A percentile compares a stretch with the other conserved stretches of the same genome.
Evolutionary conservation across 2,329 filamentous ascomycete genomes (phyloP).

Genomic region (Sporothrix inflata): DNA sequence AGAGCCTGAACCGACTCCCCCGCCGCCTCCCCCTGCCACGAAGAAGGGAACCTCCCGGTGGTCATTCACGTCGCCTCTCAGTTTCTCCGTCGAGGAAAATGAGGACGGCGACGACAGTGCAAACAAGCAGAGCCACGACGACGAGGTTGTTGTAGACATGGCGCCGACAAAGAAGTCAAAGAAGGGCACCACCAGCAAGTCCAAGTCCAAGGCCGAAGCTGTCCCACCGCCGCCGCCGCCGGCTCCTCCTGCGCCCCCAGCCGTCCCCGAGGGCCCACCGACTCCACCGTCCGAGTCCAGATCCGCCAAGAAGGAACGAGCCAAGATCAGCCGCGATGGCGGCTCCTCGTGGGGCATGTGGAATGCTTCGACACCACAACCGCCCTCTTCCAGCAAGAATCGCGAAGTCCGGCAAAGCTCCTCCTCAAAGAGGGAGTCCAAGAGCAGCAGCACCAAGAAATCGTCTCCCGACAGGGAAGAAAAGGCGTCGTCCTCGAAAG

Average conservation of each 20-base stretch:
- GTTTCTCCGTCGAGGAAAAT: conserved; percentile 33
- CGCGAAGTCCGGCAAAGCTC: conserved; percentile 5
- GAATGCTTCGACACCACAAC: conserved; percentile 50
- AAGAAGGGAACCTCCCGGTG: conserved; percentile 33
- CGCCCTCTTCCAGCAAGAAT: conserved; percentile 44
- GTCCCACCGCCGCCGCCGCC: conserved; percentile 44
- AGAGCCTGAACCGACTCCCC: conserved; percentile 25
- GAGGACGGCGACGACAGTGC: conserved; percentile 30
- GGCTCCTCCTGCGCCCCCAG: conserved; percentile 47
- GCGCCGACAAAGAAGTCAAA: conserved; percentile 50
- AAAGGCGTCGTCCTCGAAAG: conserved; percentile 60
- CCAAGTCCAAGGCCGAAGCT: conserved; percentile 39
- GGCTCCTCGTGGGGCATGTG: conserved; percentile 76
- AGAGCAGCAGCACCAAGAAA: conserved; percentile 50
- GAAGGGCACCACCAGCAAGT: conserved; percentile 45
- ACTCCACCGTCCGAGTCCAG: conserved; percentile 60
- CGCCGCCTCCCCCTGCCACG: conserved; percentile 18
- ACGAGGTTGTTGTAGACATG: conserved; percentile 58
- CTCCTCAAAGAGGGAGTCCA: conserved; percentile 38
- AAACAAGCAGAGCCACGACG: conserved; percentile 36
- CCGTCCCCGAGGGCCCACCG: conserved; percentile 52
- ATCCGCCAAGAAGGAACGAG: conserved; percentile 72
- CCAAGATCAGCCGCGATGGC: conserved; percentile 73
- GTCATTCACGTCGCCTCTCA: conserved; percentile 33
- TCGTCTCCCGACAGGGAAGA: conserved; percentile 65